phyloP scores from a whole-genome alignment of 257 asterid genomes.

The Gentiana straminea region DNA sequence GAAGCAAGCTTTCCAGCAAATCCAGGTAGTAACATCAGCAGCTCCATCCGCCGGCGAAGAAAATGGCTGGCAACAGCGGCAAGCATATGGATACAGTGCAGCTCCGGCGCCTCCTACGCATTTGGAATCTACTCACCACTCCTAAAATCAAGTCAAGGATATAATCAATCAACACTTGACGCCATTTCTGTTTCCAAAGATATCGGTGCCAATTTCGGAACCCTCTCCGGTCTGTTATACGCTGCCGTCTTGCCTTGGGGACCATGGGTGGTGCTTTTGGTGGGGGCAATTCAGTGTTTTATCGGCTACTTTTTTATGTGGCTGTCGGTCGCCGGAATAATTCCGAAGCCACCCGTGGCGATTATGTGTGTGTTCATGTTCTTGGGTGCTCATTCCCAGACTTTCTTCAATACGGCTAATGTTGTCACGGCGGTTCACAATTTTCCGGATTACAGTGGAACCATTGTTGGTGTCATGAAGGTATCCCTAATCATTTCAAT shows the following conservation, averaged over 20 bases:
- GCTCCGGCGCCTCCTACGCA: constrained; percentile 84
- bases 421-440: constrained; percentile 83
- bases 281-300: constrained; percentile 74
- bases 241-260: constrained; percentile 33
- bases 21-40: not conserved
- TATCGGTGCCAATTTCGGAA: constrained; percentile 79
- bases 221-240: constrained; percentile 72
- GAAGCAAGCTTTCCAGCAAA: not conserved
- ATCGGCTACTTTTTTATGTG: constrained; percentile 77
- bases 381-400: constrained; percentile 86
- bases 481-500: constrained; percentile 15
- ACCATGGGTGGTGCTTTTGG: constrained; percentile 68
- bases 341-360: constrained; percentile 43
- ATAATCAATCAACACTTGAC: constrained; percentile 70
- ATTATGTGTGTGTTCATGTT: constrained; percentile 69
- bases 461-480: constrained; percentile 96
- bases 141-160: constrained; percentile 62
- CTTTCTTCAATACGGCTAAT: constrained; percentile 79
- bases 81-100: constrained; percentile 88
- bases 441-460: constrained; percentile 64
- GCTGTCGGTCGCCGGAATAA: constrained; percentile 67
- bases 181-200: constrained; percentile 78
- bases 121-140: constrained; percentile 70
- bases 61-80: constrained; percentile 74
- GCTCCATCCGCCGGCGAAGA: constrained; percentile 5